Percentiles rank a stretch among this genome's conserved stretches.
phyloP scores from a whole-genome alignment of 228 moss, liverwort and hornwort genomes.

The Sphagnum magellanicum region DNA sequence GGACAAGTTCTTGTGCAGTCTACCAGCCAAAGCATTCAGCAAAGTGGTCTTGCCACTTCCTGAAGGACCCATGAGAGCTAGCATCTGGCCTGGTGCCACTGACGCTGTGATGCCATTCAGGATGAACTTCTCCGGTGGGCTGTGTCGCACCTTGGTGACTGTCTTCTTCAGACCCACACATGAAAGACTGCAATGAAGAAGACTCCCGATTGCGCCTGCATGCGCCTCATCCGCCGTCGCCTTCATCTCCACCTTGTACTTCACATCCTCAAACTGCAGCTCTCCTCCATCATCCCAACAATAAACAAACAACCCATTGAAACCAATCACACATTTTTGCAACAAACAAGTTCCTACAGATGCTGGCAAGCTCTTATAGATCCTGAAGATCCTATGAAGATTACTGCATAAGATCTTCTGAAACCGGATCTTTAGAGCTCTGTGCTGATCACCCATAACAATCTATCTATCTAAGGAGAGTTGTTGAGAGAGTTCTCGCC shows the following conservation, averaged over 20 bases:
- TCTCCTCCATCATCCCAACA: neutral
- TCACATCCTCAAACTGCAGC: conserved; percentile 46
- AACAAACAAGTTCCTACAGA: neutral
- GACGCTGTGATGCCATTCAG: conserved; percentile 44
- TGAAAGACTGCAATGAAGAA: conserved; percentile 2
- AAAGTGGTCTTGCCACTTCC: conserved; percentile 57
- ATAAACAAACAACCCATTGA: neutral
- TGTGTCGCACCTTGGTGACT: conserved; percentile 14
- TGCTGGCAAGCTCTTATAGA: neutral
- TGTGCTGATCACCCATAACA: too few relatives aligned
- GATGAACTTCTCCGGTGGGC: conserved; percentile 26
- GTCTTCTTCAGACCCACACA: conserved; percentile 17
- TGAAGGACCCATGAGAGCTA: conserved; percentile 47
- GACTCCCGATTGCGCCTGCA: too few relatives aligned
- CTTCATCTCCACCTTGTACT: conserved; percentile 45
- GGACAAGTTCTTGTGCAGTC: conserved; percentile 30
- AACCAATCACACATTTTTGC: neutral
- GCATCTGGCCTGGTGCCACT: conserved; percentile 44
- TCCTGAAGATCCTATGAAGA: neutral
- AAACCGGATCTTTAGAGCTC: too few relatives aligned
- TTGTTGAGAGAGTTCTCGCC: conserved; percentile 12
- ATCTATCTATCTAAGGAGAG: neutral
- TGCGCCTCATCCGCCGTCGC: neutral
- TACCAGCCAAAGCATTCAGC: conserved; percentile 66
- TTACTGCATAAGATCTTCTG: neutral